Percentiles rank a stretch among this genome's conserved stretches.
Evolutionary conservation across 306 rosid species (phyloP).

Genomic region (Betula pendula): DNA sequence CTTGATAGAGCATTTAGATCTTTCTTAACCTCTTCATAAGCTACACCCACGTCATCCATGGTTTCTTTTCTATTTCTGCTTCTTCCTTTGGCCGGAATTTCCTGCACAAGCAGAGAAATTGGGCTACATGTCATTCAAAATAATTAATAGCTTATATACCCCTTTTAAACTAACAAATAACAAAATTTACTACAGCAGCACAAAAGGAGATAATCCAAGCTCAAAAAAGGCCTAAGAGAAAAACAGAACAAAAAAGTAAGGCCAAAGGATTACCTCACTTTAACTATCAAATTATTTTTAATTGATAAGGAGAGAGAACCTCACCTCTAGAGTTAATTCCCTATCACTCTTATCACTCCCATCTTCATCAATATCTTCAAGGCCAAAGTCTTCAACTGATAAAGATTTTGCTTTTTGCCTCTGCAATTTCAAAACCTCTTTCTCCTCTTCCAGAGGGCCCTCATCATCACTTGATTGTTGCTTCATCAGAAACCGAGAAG

Average conservation of each 20-base stretch:
- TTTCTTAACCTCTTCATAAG: slow-evolving; percentile 51
- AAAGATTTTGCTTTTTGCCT: slow-evolving; percentile 10
- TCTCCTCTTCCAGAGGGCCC: slow-evolving; percentile 74
- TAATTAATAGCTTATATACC: slow-evolving; percentile 13
- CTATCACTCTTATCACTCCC: not conserved
- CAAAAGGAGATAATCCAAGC: not conserved
- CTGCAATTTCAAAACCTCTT: slow-evolving; percentile 52
- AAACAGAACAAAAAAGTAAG: not conserved
- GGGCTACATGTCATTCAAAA: not conserved
- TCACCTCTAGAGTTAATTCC: slow-evolving; percentile 2
- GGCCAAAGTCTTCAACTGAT: not conserved
- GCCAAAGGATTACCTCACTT: not conserved
- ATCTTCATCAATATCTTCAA: not conserved
- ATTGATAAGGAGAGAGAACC: slow-evolving; percentile 21
- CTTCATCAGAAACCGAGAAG: not conserved
- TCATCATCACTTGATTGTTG: slow-evolving; percentile 61
- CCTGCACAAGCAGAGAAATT: slow-evolving; percentile 41
- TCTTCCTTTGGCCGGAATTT: slow-evolving; percentile 50
- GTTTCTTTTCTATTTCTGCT: slow-evolving; percentile 26
- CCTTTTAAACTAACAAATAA: not conserved
- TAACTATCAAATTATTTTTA: not conserved
- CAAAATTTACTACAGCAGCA: not conserved
- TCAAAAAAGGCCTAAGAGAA: not conserved
- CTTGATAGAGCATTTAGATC: slow-evolving; percentile 71
- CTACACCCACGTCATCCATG: slow-evolving; percentile 35